Evolutionary conservation across 805 yeast species (phyloP).

Genomic region (Trichomonascus vanleenenianus): DNA sequence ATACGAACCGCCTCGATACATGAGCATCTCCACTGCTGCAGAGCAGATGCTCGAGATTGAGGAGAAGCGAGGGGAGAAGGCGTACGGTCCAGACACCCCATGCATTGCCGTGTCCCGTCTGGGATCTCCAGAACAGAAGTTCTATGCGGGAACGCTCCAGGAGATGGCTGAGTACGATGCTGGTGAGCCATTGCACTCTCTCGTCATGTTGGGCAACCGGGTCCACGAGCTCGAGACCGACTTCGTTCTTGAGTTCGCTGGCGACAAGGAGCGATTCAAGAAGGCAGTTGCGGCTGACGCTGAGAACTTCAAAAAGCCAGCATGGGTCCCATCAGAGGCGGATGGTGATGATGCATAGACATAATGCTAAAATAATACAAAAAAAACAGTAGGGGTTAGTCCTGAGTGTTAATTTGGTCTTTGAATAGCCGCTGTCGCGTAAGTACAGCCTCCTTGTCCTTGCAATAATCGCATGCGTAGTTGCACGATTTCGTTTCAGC

Average conservation of each 20-base stretch:
- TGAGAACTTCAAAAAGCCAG: constrained; percentile 17
- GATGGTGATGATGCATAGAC: constrained; percentile 11
- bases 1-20: constrained; percentile 95
- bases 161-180: constrained; percentile 78
- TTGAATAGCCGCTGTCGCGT: not conserved
- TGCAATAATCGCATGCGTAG: constrained; percentile 18
- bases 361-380: not conserved
- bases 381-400: not conserved
- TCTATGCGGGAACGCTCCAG: constrained; percentile 76
- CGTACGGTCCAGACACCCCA: constrained; percentile 82
- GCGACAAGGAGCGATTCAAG: constrained; percentile 39
- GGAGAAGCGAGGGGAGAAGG: constrained; percentile 63
- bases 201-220: constrained; percentile 82
- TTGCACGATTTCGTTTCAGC: constrained; percentile 8
- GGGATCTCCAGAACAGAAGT: constrained; percentile 76
- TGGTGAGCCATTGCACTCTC: constrained; percentile 91
- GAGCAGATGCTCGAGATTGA: constrained; percentile 83
- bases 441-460: constrained; percentile 4
- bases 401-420: not conserved
- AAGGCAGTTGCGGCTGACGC: constrained; percentile 37
- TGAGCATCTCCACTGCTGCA: constrained; percentile 87
- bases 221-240: constrained; percentile 91
- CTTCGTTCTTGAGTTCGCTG: constrained; percentile 69
- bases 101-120: constrained; percentile 89
- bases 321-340: constrained; percentile 6